These are phyloP conservation scores for Nakazawaea sp. DNA, from an alignment of 805 yeast genomes.

Conservation along the genomic window DNA sequence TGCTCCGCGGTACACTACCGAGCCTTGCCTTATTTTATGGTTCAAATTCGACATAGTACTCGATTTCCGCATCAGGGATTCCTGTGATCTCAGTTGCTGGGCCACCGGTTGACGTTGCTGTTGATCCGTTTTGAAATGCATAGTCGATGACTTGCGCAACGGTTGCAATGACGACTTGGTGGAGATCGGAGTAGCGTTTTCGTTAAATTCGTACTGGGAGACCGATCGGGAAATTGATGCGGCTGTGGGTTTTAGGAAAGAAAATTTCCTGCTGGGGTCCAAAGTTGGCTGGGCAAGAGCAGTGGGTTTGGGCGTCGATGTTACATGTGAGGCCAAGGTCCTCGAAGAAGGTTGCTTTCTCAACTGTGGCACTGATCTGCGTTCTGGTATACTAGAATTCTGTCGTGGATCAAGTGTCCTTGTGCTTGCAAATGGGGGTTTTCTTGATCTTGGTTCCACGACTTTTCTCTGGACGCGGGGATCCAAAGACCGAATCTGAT, in stretches of 20 bases:
- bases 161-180: neutral
- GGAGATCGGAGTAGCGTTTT: neutral
- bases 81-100: neutral
- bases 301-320: no score
- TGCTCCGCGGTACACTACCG: neutral
- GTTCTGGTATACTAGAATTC: no score
- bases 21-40: neutral
- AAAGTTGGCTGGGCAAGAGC: no score
- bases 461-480: no score
- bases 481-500: no score
- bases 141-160: conserved; percentile 1
- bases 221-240: conserved; percentile 5
- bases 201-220: conserved; percentile 1
- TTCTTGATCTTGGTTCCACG: no score
- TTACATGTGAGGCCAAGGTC: no score
- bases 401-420: conserved; percentile 1
- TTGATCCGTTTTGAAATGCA: neutral
- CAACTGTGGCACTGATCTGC: no score
- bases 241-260: conserved; percentile 6
- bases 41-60: conserved; percentile 1
- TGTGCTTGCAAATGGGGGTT: neutral
- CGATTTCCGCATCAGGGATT: neutral
- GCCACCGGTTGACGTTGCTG: neutral
- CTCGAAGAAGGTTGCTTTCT: no score
- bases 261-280: conserved; percentile 2